Percentiles rank a stretch among this genome's conserved stretches.
These are phyloP conservation scores for Endoconidiophora laricicola DNA, from an alignment of 2,329 filamentous ascomycete genomes.

Conservation along the genomic window DNA sequence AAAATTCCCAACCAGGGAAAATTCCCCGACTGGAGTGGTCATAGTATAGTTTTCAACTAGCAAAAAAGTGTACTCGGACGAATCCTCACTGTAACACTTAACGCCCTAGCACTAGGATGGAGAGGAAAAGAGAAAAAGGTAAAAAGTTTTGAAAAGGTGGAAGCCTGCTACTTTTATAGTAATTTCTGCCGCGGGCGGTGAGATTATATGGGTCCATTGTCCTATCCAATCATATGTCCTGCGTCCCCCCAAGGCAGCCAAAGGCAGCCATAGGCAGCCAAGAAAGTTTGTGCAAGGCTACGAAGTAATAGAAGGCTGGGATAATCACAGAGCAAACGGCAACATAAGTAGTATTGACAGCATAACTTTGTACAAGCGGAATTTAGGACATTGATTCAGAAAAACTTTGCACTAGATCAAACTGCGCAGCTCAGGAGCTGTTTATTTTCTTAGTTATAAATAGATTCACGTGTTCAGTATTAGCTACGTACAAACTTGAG, in stretches of 20 bases:
- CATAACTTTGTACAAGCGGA: background rate
- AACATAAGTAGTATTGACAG: too few species aligned
- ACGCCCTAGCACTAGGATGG: constrained; percentile 53
- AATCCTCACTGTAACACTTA: constrained; percentile 70
- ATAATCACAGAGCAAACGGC: too few species aligned
- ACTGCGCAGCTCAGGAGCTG: too few species aligned
- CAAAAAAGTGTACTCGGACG: constrained; percentile 59
- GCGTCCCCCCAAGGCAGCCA: too few species aligned
- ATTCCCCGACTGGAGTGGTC: constrained; percentile 50
- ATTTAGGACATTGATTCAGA: too few species aligned
- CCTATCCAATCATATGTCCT: too few species aligned
- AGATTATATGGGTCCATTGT: background rate
- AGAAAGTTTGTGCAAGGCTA: background rate
- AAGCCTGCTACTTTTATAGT: constrained; percentile 21
- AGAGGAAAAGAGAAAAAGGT: constrained; percentile 29
- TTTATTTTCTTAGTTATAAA: too few species aligned
- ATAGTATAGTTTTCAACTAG: constrained; percentile 73
- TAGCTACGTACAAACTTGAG: background rate
- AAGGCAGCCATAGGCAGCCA: background rate
- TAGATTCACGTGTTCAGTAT: too few species aligned
- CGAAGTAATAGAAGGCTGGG: background rate
- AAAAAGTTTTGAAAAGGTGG: constrained; percentile 17
- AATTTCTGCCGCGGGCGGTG: constrained; percentile 8
- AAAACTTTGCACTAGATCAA: too few species aligned
- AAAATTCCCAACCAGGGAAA: constrained; percentile 57